Conservation (phyloP, 176 grass and related monocot species). For the Triticum dicoccoides region DNA sequence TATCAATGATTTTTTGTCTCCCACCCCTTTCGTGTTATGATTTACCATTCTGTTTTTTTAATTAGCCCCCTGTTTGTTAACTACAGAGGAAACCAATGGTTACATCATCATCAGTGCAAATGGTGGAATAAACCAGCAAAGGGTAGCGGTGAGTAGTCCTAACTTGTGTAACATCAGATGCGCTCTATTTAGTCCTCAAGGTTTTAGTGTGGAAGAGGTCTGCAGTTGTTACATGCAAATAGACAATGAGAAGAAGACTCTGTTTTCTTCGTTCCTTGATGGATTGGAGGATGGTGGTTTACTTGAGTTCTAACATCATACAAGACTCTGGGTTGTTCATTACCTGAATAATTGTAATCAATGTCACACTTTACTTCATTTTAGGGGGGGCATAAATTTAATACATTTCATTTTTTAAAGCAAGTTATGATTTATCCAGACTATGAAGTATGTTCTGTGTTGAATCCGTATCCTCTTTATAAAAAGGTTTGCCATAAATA, state of each 20-base stretch:
- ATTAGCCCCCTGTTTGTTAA: background rate
- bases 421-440: background rate
- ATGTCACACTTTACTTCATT: background rate
- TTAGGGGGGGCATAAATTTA: background rate
- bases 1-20: background rate
- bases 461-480: background rate
- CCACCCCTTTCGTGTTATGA: background rate
- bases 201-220: background rate
- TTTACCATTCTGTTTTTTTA: conserved; percentile 2
- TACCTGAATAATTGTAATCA: background rate
- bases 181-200: background rate
- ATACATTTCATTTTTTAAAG: background rate
- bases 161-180: background rate
- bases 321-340: background rate
- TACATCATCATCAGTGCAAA: conserved; percentile 94
- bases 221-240: background rate
- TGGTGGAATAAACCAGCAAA: conserved; percentile 98
- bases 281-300: background rate
- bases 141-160: conserved; percentile 77
- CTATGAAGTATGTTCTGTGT: background rate
- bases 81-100: conserved; percentile 62
- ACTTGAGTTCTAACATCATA: background rate
- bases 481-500: background rate
- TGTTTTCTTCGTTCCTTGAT: background rate
- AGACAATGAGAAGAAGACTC: background rate